Evolutionary conservation across 805 yeast species (phyloP).

Genomic region (Ogataea haglerorum): DNA sequence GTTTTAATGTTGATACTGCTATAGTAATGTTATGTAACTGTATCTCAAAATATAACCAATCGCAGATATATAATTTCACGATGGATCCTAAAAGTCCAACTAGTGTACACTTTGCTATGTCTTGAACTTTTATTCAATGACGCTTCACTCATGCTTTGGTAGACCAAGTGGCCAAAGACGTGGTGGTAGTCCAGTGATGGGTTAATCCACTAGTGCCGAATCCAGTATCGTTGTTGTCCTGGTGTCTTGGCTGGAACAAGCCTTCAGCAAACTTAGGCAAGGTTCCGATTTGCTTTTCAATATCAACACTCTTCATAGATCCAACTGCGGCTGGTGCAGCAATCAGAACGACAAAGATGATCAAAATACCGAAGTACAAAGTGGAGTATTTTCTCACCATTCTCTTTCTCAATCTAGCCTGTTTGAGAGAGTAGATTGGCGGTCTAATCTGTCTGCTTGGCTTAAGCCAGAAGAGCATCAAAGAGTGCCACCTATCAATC

Average conservation of each 20-base stretch:
- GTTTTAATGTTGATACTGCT: background rate
- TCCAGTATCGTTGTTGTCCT: conserved; percentile 82
- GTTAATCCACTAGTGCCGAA: conserved; percentile 34
- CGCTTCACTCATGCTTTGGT: conserved; percentile 39
- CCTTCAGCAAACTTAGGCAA: conserved; percentile 47
- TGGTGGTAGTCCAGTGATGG: conserved; percentile 46
- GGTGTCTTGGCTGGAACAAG: conserved; percentile 85
- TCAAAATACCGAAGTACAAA: conserved; percentile 68
- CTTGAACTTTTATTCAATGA: conserved; percentile 2
- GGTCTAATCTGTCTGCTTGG: conserved; percentile 97
- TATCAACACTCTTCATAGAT: conserved; percentile 39
- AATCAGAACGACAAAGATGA: conserved; percentile 70
- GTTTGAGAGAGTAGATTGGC: conserved; percentile 94
- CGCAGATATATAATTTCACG: conserved; percentile 10
- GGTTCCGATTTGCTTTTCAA: conserved; percentile 31
- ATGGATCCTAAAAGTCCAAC: conserved; percentile 1
- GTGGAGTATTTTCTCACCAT: conserved; percentile 93
- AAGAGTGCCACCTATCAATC: conserved; percentile 96
- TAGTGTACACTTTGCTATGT: conserved; percentile 8
- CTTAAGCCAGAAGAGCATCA: conserved; percentile 97
- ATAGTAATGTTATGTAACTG: conserved; percentile 1
- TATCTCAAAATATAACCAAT: conserved; percentile 9
- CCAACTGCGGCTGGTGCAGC: conserved; percentile 90
- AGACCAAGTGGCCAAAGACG: conserved; percentile 44
- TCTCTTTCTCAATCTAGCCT: conserved; percentile 93